Evolutionary conservation across 106 monocot species (phyloP), one percentile per base, ranked within the genome.

Genomic region (Dioscorea alata): DNA sequence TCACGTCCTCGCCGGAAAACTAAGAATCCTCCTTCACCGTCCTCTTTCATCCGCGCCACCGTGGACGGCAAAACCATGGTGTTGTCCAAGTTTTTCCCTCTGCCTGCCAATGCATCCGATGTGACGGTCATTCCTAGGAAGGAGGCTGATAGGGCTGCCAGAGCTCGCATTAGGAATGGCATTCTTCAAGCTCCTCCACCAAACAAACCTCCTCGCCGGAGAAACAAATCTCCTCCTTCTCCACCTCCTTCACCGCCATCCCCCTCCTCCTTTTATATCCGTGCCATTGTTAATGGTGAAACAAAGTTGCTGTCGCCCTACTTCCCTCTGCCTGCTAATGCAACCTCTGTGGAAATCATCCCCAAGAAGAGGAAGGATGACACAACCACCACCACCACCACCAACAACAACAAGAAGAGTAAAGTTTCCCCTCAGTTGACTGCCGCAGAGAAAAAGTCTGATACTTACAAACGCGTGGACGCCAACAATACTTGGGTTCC

Each of bases 401-500:
- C 14, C 63, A 63, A 24, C 17, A 80, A 42, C 59, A 66, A 50
- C 28, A 50, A 59, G 22, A 16, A 34, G 28, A 28, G 28, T 3
- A 28, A 28, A 3, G 28, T 28, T 28, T 28, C 28, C 15, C 16
- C 60, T 6, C 58, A 70, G 60, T 48, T 83, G 33, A 52, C 31
- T 13, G 65, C 61, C 0, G 57, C 63, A n/a, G 79, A 82, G 72
- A 82, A 79, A 49, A 54, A 12, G 53, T 57, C 23, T 32, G 72
- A 86, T 49, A 67, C 49, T 2, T 82, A 86, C 23, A 65, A 59
- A 6, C 78, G 86, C 65, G 68, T 86, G 16, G 22, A 23, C 0
- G 59, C n/a, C 2, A 58, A 63, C 13, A 66, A 59, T 25, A 50
- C 6, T 0, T 86, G 78, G 72, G 61, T 21, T 19, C 72, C 86